A percentile compares a stretch with the other conserved stretches of the same genome.
These are phyloP conservation scores for Globisporangium recalcitrans DNA, from an alignment of 352 stramenopile species.

Conservation along the genomic window DNA sequence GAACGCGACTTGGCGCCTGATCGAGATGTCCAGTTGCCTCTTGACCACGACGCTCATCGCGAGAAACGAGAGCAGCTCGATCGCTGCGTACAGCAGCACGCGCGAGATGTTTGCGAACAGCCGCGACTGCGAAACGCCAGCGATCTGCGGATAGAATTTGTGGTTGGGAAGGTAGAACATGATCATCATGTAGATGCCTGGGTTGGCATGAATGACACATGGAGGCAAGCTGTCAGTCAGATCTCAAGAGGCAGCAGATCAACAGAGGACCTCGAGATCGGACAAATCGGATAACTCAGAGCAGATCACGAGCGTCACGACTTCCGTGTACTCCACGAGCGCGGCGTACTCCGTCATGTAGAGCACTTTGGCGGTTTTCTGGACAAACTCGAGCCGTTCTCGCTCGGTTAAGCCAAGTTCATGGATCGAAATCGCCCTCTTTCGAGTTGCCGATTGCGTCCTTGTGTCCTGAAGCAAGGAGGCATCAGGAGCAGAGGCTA, in stretches of 20 bases:
- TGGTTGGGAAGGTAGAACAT: conserved; percentile 11
- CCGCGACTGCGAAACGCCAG: not conserved
- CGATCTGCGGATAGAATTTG: conserved; percentile 10
- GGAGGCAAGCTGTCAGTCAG: no score
- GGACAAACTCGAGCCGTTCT: no score
- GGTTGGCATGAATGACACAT: no score
- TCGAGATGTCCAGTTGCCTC: conserved; percentile 16
- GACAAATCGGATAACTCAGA: no score
- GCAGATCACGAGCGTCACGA: not conserved
- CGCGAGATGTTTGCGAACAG: conserved; percentile 5
- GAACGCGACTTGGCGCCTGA: conserved; percentile 11
- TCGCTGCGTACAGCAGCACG: conserved; percentile 20
- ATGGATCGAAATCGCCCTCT: no score
- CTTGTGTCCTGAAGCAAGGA: no score
- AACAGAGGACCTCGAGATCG: no score
- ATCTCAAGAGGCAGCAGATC: no score
- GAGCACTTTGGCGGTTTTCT: not conserved
- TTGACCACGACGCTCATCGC: conserved; percentile 15
- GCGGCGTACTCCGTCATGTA: not conserved
- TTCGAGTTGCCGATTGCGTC: no score
- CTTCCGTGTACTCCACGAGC: not conserved
- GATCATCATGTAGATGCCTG: not conserved
- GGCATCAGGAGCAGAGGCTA: no score
- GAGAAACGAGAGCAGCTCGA: conserved; percentile 21
- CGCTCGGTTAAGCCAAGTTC: no score